A percentile compares a stretch with the other conserved stretches of the same genome.
These are phyloP conservation scores for Hypoxylon sp. DNA, from an alignment of 2,329 filamentous ascomycete genomes.

Conservation along the genomic window DNA sequence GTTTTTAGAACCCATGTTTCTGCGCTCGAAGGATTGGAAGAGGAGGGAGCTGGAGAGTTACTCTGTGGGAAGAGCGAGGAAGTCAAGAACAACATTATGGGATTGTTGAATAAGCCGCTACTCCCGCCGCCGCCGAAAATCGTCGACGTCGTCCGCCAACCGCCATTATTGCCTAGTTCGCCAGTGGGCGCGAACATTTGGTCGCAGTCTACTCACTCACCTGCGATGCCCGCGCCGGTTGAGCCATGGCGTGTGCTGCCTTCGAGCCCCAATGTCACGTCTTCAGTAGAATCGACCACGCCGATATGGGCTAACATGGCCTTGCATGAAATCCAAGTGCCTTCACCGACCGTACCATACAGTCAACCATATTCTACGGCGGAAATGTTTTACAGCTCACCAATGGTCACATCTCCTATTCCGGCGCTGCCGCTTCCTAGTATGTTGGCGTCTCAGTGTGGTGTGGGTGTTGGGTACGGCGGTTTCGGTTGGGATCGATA, in stretches of 20 bases:
- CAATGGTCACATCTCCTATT: slow-evolving; percentile 79
- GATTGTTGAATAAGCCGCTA: slow-evolving; percentile 86
- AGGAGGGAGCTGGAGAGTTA: slow-evolving; percentile 94
- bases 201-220: slow-evolving; percentile 77
- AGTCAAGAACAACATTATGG: slow-evolving; percentile 88
- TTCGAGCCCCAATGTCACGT: slow-evolving; percentile 85
- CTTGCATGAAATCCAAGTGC: slow-evolving; percentile 79
- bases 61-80: slow-evolving; percentile 92
- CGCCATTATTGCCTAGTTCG: slow-evolving; percentile 87
- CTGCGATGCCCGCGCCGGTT: slow-evolving; percentile 76
- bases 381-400: slow-evolving; percentile 83
- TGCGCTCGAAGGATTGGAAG: slow-evolving; percentile 94
- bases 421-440: slow-evolving; percentile 85
- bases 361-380: slow-evolving; percentile 82
- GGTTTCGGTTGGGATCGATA: slow-evolving; percentile 89
- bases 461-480: slow-evolving; percentile 80
- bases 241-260: slow-evolving; percentile 93
- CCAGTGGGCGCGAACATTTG: slow-evolving; percentile 81
- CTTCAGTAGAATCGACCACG: slow-evolving; percentile 77
- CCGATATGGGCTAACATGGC: slow-evolving; percentile 85
- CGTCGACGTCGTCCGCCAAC: slow-evolving; percentile 89
- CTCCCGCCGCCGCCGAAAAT: slow-evolving; percentile 88
- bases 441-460: slow-evolving; percentile 87
- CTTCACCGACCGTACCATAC: slow-evolving; percentile 84
- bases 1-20: slow-evolving; percentile 91